Evolutionary conservation across 768 basidiomycete genomes (phyloP).

Genomic region (Sporobolomyces phaffii): DNA sequence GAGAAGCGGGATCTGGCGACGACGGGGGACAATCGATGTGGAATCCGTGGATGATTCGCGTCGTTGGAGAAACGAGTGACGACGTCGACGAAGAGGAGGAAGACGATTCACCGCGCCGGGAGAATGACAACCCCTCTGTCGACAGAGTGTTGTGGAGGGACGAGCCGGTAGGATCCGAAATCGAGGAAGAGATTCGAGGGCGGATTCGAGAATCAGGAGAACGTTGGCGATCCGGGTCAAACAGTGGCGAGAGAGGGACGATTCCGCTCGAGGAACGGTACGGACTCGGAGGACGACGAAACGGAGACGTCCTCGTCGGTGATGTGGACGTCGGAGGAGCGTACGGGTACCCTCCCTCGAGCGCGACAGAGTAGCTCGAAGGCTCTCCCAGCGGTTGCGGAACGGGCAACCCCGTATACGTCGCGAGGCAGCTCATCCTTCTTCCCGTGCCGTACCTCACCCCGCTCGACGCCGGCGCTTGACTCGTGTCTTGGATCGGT

Average conservation of each 20-base stretch:
- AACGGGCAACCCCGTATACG: constrained; percentile 3
- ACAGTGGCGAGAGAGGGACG: background rate
- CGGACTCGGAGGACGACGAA: constrained; percentile 2
- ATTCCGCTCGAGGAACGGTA: background rate
- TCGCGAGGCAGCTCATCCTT: constrained; percentile 13
- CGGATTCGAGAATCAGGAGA: background rate
- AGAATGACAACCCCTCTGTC: too few relatives aligned
- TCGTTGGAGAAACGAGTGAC: background rate
- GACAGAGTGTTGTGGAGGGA: too few relatives aligned
- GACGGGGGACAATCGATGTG: background rate
- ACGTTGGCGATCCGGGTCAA: background rate
- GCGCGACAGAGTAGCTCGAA: background rate
- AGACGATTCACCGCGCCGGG: background rate
- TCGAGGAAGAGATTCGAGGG: background rate
- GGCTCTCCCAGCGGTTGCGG: background rate
- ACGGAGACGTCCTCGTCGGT: background rate
- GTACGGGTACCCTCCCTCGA: background rate
- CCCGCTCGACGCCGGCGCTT: background rate
- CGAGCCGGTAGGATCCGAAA: background rate
- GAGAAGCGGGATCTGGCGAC: background rate
- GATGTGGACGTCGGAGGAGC: background rate
- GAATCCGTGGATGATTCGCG: constrained; percentile 11
- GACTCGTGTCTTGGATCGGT: constrained; percentile 3
- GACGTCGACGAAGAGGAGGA: background rate
- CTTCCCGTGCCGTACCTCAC: constrained; percentile 3